Conservation (phyloP, 2,329 filamentous ascomycete species). For the Beauveria bassiana region DNA sequence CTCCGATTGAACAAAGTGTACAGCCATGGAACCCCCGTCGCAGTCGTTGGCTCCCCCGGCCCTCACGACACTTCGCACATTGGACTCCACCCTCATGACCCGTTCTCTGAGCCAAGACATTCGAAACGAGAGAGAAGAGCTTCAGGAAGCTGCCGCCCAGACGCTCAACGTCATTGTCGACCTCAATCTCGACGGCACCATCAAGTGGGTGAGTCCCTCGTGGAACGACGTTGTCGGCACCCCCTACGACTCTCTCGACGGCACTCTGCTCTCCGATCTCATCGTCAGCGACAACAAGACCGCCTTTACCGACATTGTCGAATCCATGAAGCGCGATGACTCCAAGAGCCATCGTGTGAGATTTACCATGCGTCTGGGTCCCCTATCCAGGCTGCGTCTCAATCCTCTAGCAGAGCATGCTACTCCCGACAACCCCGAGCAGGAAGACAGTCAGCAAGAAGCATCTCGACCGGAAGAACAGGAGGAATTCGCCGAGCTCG, state of each 20-base stretch:
- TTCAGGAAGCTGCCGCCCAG: conserved; percentile 92
- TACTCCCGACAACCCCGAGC: conserved; percentile 28
- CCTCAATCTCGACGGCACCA: conserved; percentile 78
- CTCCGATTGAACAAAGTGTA: conserved; percentile 10
- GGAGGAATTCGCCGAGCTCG: conserved; percentile 59
- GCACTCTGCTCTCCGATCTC: conserved; percentile 70
- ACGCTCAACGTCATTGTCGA: conserved; percentile 95
- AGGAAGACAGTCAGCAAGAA: conserved; percentile 29
- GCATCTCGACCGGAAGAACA: background rate
- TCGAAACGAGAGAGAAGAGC: conserved; percentile 83
- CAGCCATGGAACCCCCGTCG: conserved; percentile 36
- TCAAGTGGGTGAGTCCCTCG: conserved; percentile 94
- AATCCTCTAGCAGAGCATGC: conserved; percentile 32
- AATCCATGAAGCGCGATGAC: conserved; percentile 87
- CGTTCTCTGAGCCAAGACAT: conserved; percentile 79
- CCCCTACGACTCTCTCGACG: conserved; percentile 61
- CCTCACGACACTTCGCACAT: conserved; percentile 43
- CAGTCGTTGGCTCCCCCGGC: conserved; percentile 43
- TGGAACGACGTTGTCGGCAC: conserved; percentile 93
- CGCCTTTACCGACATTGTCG: conserved; percentile 75
- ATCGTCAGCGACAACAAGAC: conserved; percentile 70
- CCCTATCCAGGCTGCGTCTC: conserved; percentile 56
- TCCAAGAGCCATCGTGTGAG: conserved; percentile 85
- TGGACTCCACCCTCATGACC: conserved; percentile 47
- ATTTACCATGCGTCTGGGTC: conserved; percentile 65